Base-by-base conservation (phyloP, 768 basidiomycete species). In the Sporobolomyces roseus region DNA sequence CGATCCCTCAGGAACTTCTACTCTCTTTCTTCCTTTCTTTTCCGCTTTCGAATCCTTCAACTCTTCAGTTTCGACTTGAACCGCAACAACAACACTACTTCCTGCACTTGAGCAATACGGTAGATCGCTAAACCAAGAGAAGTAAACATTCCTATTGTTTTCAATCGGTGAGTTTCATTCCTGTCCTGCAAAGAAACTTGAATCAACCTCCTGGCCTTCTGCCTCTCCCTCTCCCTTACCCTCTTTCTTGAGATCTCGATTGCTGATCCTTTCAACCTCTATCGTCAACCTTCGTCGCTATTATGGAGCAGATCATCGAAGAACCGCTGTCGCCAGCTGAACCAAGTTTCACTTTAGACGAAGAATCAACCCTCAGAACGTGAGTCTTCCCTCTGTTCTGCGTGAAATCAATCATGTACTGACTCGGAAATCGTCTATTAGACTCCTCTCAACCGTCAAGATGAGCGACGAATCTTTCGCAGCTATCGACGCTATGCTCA, bases 401-500 rank as follows among this genome's bases (percentile, higher is more conserved):
- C 29, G 27, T 6, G 45, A 23, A 13, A 14, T 14, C 23, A 10
- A 46, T 23, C 12, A 10, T 46, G 45, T 13, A 46, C 45, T 45
- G 30, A 4, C 7, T 27, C 25, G 14, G 17, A 9, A 5, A 16
- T 38, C 54, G 38, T 23, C 13, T 7, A 46, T n/a, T 27, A 46
- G 58, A 16, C 56, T 46, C 25, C 16, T 12, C 14, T 12, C 56
- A 6, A 6, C 23, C 10, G 19, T 23, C 45, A 48, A 60, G 45
- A 60, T 63, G 68, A 53, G 49, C 58, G 68, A 69, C 62, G 68
- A 52, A 16, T 69, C 68, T 17, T 69, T 64, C 35, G 56, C 58
- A 33, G 62, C 62, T 2, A 43, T 69, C 68, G 68, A 69, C 58
- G 68, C 68, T 36, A 56, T 67, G 53, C 29, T 67, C 30, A 54